Base-by-base conservation (phyloP, 179 eudicot genomes). In the Silene noctiflora region DNA sequence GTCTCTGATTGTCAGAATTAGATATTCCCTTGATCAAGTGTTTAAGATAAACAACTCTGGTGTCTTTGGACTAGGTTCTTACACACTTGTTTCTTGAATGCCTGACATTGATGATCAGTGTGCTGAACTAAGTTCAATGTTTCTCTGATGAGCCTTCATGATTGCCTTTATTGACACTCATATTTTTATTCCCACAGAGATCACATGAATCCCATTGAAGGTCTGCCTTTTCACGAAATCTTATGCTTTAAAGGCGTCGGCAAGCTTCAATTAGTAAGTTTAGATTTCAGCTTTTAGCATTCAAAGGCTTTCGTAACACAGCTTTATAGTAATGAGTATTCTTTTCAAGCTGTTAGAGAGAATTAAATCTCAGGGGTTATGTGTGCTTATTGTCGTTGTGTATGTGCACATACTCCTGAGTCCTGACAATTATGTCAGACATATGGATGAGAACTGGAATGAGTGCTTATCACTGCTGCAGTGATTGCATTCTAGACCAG, bases 231-330 rank as follows among this genome's bases (percentile, higher is more conserved):
- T 65, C 91, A 92, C 81, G 98, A 93, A 83, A 82, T 89, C 59
- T 71, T 85, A 80, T 91, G 94, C 87, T 93, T 89, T 80, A 86
- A 86, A 83, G 74, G 87, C 76, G 90, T 88, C 63, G 85, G 84
- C 81, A 91, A 85, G 81, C 95, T 92, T 80, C 90, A 90, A 75
- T 79, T 85, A 62, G 98, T 90, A 86, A 80, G 97, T 87, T 75
- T 68, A 75, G 27, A 19, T 67, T 61, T 46, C n/a, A 29, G 29
- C n/a, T 76, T 76, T 76, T 29, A 21, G 75, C 33, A 31, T 75
- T 44, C 67, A 46, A 21, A 24, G 71, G 31, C 72, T 82, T 82
- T 58, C 24, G 10, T 64, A 29, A 44, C 24, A 68, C 64, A 51
- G 42, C 69, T 51, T 58, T 72, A 5, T 58, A 42, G 19, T 13